These are phyloP conservation scores for Leccinum subrobustum DNA, from an alignment of 1,284 basidiomycete species.

Conservation along the genomic window DNA sequence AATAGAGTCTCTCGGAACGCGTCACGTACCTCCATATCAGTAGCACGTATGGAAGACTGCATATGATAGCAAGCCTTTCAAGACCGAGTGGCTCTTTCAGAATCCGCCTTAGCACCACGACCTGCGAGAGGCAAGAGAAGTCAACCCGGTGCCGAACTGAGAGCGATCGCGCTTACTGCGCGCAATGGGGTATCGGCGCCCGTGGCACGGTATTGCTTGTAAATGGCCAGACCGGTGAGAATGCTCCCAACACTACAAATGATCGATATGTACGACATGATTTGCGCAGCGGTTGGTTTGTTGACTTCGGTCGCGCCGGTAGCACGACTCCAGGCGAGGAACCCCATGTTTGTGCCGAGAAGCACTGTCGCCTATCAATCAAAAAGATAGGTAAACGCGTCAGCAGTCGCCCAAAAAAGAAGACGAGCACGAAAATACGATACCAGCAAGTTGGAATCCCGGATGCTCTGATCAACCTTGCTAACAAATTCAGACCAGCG, in stretches of 20 bases:
- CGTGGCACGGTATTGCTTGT: constrained; percentile 34
- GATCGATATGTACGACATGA: constrained; percentile 32
- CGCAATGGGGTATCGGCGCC: constrained; percentile 34
- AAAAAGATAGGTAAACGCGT: not conserved
- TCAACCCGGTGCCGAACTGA: not conserved
- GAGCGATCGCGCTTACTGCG: constrained; percentile 18
- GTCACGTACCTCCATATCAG: constrained; percentile 31
- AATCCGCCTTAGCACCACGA: constrained; percentile 30
- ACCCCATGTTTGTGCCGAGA: constrained; percentile 22
- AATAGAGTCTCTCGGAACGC: not conserved
- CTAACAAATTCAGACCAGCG: constrained; percentile 31
- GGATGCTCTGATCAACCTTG: constrained; percentile 25
- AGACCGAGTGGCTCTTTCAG: constrained; percentile 24
- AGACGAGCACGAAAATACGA: not conserved
- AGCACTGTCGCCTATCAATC: constrained; percentile 29
- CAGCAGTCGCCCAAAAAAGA: not conserved
- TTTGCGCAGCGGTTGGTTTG: constrained; percentile 22
- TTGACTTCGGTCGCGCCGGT: not conserved
- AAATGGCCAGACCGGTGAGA: constrained; percentile 29
- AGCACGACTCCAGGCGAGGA: constrained; percentile 19
- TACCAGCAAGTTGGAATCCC: constrained; percentile 31
- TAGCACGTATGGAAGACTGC: constrained; percentile 33
- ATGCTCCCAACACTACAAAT: constrained; percentile 32
- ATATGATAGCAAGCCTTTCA: constrained; percentile 30
- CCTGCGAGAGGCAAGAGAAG: constrained; percentile 10